phyloP scores from a whole-genome alignment of 306 rosid species.

The Cicer arietinum region DNA sequence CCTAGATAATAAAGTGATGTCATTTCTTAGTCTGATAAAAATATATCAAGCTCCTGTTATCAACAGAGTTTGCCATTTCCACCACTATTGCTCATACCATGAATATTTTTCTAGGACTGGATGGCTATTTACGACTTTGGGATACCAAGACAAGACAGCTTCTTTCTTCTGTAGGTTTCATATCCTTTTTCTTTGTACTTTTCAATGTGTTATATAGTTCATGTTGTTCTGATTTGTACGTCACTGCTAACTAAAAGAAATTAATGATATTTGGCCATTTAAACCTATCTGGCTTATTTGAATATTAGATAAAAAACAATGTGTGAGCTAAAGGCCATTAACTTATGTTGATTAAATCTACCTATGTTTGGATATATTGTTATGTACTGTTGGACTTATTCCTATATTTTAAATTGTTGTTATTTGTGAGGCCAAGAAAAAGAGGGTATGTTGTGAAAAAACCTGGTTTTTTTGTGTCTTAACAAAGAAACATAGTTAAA shows the following conservation, averaged over 20 bases:
- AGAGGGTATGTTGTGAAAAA: background rate
- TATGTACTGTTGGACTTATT: background rate
- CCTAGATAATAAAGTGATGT: background rate
- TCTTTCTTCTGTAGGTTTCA: constrained; percentile 79
- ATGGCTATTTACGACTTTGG: constrained; percentile 89
- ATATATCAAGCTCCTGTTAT: constrained; percentile 29
- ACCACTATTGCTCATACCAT: constrained; percentile 34
- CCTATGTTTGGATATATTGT: constrained; percentile 2
- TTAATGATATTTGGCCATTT: constrained; percentile 33
- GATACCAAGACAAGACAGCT: constrained; percentile 80
- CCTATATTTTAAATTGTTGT: constrained; percentile 3
- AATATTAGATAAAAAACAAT: constrained; percentile 2
- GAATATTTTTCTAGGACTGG: constrained; percentile 66
- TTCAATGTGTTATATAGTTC: constrained; percentile 20
- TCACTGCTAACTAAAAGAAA: constrained; percentile 7
- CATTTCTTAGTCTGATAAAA: constrained; percentile 25
- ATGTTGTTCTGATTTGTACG: constrained; percentile 20
- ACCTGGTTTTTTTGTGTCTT: background rate
- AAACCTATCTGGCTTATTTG: background rate
- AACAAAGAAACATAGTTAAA: background rate
- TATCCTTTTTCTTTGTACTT: constrained; percentile 7
- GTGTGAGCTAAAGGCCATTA: constrained; percentile 24
- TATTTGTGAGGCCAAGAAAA: background rate
- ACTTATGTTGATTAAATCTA: background rate
- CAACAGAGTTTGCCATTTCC: constrained; percentile 30